Percentiles rank a stretch among this genome's conserved stretches.
Conservation (phyloP, 1,284 basidiomycete species). For the Hymenochaete sp. region DNA sequence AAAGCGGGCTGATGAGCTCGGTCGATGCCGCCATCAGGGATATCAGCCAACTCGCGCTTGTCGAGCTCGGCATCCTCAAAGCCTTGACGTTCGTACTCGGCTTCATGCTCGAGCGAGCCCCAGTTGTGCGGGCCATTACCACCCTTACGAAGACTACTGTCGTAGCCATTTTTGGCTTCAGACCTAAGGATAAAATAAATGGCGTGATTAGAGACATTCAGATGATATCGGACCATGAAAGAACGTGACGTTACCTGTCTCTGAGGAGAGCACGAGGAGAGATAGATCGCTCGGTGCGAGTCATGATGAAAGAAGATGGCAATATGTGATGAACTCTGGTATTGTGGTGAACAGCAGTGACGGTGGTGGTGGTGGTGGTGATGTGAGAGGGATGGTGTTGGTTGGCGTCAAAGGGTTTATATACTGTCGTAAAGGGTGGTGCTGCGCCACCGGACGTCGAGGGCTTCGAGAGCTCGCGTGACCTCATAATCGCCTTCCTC, state of each 20-base stretch:
- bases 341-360: background rate
- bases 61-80: slow-evolving; percentile 42
- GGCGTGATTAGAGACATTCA: background rate
- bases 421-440: too few relatives aligned
- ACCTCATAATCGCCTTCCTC: too few relatives aligned
- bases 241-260: slow-evolving; percentile 36
- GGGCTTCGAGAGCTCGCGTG: too few relatives aligned
- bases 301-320: slow-evolving; percentile 42
- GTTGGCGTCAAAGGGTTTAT: too few relatives aligned
- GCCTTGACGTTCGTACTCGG: slow-evolving; percentile 45
- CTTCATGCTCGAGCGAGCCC: slow-evolving; percentile 65
- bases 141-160: slow-evolving; percentile 67
- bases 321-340: too few relatives aligned
- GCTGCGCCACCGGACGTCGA: too few relatives aligned
- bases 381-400: slow-evolving; percentile 6
- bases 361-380: slow-evolving; percentile 12
- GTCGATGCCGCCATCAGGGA: slow-evolving; percentile 17
- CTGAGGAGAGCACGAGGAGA: slow-evolving; percentile 68
- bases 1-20: slow-evolving; percentile 18
- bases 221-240: background rate
- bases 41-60: slow-evolving; percentile 29
- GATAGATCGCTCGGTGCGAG: slow-evolving; percentile 65
- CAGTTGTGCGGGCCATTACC: slow-evolving; percentile 79
- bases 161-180: slow-evolving; percentile 67
- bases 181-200: slow-evolving; percentile 35